phyloP scores from a whole-genome alignment of 139 green algal species.

The Edaphochlamys debaryana region DNA sequence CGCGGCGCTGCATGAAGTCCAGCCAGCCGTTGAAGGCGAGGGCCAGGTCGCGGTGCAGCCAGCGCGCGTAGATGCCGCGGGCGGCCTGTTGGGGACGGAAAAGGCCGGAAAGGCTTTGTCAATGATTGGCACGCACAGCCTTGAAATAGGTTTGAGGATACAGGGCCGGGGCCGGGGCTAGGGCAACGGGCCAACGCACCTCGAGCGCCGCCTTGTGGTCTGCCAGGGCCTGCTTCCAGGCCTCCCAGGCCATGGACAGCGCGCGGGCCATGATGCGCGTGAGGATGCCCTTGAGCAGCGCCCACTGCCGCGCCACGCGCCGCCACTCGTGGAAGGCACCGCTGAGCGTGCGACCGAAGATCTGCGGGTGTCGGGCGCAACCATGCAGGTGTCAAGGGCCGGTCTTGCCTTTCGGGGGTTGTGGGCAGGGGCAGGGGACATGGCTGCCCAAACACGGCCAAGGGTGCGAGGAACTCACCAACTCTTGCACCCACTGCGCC shows the following conservation, averaged over 20 bases:
- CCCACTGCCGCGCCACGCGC: not conserved
- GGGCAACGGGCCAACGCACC: no score
- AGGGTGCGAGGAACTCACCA: no score
- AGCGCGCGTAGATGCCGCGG: not conserved
- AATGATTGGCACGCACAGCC: no score
- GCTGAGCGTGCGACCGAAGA: not conserved
- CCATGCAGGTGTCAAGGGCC: no score
- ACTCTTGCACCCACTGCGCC: not conserved
- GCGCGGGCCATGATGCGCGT: not conserved
- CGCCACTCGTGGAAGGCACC: not conserved
- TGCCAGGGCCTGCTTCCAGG: not conserved
- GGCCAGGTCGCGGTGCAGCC: not conserved
- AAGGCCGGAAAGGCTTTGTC: no score
- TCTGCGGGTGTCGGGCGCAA: not conserved
- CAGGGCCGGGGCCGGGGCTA: no score
- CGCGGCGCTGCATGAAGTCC: not conserved
- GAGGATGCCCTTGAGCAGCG: constrained; percentile 16
- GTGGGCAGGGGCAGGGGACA: no score
- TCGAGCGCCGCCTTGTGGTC: not conserved
- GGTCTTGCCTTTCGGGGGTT: no score
- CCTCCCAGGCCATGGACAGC: constrained; percentile 7
- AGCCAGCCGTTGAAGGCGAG: constrained; percentile 3
- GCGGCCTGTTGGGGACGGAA: not conserved
- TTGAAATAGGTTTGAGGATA: no score
- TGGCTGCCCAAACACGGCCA: no score